Conservation (phyloP, 352 stramenopile species). For the Globisporangium cederbergense region DNA sequence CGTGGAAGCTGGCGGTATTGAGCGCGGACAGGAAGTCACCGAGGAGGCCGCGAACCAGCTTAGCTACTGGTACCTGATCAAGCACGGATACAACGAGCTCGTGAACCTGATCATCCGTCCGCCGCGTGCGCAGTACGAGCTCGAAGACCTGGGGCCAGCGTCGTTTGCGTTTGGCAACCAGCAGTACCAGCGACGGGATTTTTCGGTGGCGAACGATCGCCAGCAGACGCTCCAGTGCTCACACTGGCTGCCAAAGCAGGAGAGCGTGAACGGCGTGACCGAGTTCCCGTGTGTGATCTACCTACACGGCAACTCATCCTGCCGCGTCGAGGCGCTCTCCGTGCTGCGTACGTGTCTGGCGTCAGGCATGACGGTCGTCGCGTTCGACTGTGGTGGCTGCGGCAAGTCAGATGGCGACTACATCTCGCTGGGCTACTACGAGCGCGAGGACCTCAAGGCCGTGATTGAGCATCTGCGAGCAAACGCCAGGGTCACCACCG, state of each 20-base stretch:
- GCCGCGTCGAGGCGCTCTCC: slow-evolving; percentile 92
- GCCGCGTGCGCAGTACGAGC: slow-evolving; percentile 90
- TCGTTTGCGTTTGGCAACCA: slow-evolving; percentile 89
- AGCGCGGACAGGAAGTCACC: slow-evolving; percentile 61
- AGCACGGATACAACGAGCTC: slow-evolving; percentile 92
- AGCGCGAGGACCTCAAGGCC: slow-evolving; percentile 85
- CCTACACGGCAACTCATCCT: slow-evolving; percentile 97
- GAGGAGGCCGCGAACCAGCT: slow-evolving; percentile 78
- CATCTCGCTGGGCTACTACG: slow-evolving; percentile 97
- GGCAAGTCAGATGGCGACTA: slow-evolving; percentile 96
- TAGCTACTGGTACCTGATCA: slow-evolving; percentile 84
- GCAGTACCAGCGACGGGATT: slow-evolving; percentile 90
- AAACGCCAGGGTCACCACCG: slow-evolving; percentile 89
- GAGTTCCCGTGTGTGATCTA: slow-evolving; percentile 94
- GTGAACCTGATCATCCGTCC: slow-evolving; percentile 98
- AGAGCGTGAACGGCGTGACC: slow-evolving; percentile 22
- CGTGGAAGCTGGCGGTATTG: slow-evolving; percentile 61
- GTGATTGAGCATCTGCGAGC: slow-evolving; percentile 93
- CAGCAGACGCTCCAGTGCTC: slow-evolving; percentile 91
- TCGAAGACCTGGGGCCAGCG: slow-evolving; percentile 88
- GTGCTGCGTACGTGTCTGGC: slow-evolving; percentile 87
- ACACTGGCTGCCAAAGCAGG: slow-evolving; percentile 87
- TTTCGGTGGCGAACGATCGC: slow-evolving; percentile 78
- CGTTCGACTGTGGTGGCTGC: slow-evolving; percentile 97
- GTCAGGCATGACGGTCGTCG: slow-evolving; percentile 92